phyloP scores from a whole-genome alignment of 208 protist genomes.

The Kentomonas sorsogonicus region DNA sequence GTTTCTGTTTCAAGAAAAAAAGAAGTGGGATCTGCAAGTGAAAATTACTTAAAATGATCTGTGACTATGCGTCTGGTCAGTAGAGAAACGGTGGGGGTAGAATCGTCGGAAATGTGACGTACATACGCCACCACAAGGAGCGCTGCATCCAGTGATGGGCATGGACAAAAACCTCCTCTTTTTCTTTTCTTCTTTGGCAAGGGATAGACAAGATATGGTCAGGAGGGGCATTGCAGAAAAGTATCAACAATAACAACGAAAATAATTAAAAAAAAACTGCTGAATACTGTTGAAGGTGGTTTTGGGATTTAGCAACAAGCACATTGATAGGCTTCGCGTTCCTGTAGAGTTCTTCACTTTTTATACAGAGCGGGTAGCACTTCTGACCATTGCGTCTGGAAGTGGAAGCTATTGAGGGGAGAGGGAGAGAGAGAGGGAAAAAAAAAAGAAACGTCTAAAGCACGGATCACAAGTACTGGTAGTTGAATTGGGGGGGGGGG shows the following conservation, averaged over 20 bases:
- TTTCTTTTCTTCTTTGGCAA: too few species aligned
- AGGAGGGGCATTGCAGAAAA: not conserved
- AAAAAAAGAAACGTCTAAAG: constrained; percentile 3
- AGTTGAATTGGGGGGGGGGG: not conserved
- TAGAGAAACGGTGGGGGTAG: too few species aligned
- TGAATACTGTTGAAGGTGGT: not conserved
- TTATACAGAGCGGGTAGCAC: not conserved
- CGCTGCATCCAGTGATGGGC: too few species aligned
- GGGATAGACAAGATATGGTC: too few species aligned
- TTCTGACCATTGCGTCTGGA: not conserved
- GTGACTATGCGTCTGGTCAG: too few species aligned
- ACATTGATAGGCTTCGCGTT: not conserved
- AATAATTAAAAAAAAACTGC: constrained; percentile 2
- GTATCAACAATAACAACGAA: not conserved
- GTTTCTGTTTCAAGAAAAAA: not conserved
- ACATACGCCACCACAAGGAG: too few species aligned
- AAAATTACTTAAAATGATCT: too few species aligned
- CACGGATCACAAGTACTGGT: constrained; percentile 3
- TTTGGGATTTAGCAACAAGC: too few species aligned
- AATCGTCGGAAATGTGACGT: too few species aligned
- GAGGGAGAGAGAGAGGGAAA: not conserved
- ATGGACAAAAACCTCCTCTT: too few species aligned
- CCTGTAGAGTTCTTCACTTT: not conserved
- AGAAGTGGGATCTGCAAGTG: too few species aligned
- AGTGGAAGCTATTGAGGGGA: not conserved